Evolutionary conservation across 2,329 filamentous ascomycete species (phyloP), one percentile per base, ranked within the genome.

Genomic region (Zopfia rhizophila): DNA sequence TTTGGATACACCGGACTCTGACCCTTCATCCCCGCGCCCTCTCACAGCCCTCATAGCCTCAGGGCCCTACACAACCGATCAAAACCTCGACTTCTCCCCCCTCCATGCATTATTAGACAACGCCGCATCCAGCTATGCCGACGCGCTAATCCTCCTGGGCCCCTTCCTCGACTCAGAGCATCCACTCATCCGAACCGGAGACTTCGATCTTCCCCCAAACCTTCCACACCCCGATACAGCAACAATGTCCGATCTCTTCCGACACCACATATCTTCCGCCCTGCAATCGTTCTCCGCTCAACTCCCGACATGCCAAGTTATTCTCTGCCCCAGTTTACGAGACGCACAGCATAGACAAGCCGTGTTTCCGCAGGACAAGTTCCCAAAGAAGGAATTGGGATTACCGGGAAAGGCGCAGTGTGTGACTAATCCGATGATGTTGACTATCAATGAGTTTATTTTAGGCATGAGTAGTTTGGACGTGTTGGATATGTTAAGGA

Each of bases 131-230:
- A 83, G 81, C 16, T 86, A 84, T 54, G 89, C 87, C 8, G 94
- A 99, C 68, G 83, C 84, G 3, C 75, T 99, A 19, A 81, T 97
- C 30, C 79, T 99, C 7, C 78, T 83, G 3, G 94, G 94, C 0
- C 94, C 94, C 0, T 97, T 99, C 68, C 80, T 99, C 56, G 94
- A 97, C 68, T 80, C 88, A 24, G 91, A 97, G 60, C 94, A 99
- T 68, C 93, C 94, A 0, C 78, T 95, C 18, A 83, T 99, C 41
- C 90, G 91, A 17, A 73, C 71, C 11, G 77, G 77, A 12, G 74
- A 76, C 55, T 70, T 72, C 31, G 70, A 76, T 41, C 59, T 78
- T 5, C 77, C 77, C 1, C 49, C 70, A 2, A 63, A 70, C 31
- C 56, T 66, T 17, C 68, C 71, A 8, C 61, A 68, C 46, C 84